Percentiles rank a stretch among this genome's conserved stretches.
phyloP scores from a whole-genome alignment of 2,329 filamentous ascomycete genomes.

The Teratosphaeria pseudoeucalypti region DNA sequence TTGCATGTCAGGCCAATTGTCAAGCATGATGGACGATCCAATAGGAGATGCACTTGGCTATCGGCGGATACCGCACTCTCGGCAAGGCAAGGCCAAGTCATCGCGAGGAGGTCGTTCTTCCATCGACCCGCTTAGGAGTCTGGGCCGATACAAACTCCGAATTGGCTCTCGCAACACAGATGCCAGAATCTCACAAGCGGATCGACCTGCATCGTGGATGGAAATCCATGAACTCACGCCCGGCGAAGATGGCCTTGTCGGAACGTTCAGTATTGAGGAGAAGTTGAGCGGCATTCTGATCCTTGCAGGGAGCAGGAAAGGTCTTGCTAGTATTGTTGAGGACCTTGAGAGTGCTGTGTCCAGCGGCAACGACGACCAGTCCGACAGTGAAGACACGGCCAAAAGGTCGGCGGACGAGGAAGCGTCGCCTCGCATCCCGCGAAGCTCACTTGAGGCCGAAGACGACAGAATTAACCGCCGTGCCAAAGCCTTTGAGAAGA shows the following conservation, averaged over 20 bases:
- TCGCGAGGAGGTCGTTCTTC: not conserved
- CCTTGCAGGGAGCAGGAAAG: constrained; percentile 7
- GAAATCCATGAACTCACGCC: constrained; percentile 8
- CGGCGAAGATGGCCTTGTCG: constrained; percentile 2
- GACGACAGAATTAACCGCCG: not conserved
- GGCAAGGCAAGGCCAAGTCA: not conserved
- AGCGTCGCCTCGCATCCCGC: not conserved
- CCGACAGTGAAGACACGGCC: not conserved
- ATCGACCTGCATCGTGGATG: not conserved
- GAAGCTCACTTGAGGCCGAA: not conserved
- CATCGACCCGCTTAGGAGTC: not conserved
- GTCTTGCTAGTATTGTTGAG: constrained; percentile 2
- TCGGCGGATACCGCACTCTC: not conserved
- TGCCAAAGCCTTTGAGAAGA: not conserved
- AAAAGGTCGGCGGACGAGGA: not conserved
- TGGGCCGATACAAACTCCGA: not conserved
- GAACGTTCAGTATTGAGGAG: not conserved
- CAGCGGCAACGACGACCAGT: not conserved
- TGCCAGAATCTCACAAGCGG: not conserved
- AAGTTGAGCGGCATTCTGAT: constrained; percentile 2
- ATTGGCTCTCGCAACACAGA: not conserved
- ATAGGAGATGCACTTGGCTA: not conserved
- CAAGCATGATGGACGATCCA: not conserved
- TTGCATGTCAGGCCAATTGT: not conserved
- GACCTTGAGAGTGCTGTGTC: not conserved